Evolutionary conservation across 495 filamentous ascomycete species (phyloP).

Genomic region (Cudoniella acicularis): DNA sequence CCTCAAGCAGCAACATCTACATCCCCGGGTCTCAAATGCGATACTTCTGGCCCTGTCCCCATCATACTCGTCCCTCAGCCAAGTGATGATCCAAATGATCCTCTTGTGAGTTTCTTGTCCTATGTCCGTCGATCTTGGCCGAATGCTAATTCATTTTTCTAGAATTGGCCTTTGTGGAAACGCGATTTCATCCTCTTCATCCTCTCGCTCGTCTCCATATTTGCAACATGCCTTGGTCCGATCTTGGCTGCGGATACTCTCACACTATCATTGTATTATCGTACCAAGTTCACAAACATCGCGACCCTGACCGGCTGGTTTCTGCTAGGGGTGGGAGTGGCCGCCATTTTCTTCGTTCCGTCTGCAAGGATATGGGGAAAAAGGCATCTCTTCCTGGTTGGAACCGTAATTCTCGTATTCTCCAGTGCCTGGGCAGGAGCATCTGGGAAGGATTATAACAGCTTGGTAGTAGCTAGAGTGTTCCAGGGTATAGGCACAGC

Average conservation of each 20-base stretch:
- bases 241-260: constrained; percentile 86
- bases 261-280: constrained; percentile 59
- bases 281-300: constrained; percentile 57
- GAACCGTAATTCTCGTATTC: constrained; percentile 65
- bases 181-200: constrained; percentile 76
- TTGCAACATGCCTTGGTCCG: constrained; percentile 74
- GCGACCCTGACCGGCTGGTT: constrained; percentile 86
- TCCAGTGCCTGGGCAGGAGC: constrained; percentile 79
- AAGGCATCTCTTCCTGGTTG: constrained; percentile 80
- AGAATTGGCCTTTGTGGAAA: constrained; percentile 91
- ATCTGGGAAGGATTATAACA: constrained; percentile 55
- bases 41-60: constrained; percentile 58
- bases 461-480: constrained; percentile 69
- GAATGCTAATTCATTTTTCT: constrained; percentile 22
- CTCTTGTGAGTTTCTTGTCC: constrained; percentile 47
- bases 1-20: constrained; percentile 37
- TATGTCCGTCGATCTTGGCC: background rate
- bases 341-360: constrained; percentile 79
- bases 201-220: constrained; percentile 74
- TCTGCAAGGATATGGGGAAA: constrained; percentile 91
- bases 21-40: constrained; percentile 61
- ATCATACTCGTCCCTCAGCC: constrained; percentile 75
- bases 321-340: constrained; percentile 75
- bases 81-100: constrained; percentile 66
- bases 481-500: constrained; percentile 73